Percentiles rank a stretch among this genome's conserved stretches.
Evolutionary conservation across 1,284 basidiomycete genomes (phyloP).

Genomic region (Irpex sp.): DNA sequence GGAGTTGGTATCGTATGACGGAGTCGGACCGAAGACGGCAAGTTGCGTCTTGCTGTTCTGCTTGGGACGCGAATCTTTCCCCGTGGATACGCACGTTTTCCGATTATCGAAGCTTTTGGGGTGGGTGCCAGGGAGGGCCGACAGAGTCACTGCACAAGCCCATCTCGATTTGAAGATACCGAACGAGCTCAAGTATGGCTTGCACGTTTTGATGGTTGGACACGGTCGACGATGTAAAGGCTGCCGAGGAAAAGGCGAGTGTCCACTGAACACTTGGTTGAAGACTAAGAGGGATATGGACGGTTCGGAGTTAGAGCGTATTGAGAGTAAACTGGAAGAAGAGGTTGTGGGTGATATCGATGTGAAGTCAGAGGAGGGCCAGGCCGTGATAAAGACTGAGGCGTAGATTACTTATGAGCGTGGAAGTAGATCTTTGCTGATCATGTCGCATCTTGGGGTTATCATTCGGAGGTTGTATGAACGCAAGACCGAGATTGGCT

Average conservation of each 20-base stretch:
- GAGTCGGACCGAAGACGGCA: slow-evolving; percentile 79
- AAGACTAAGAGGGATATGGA: slow-evolving; percentile 19
- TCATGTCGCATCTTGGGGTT: not conserved
- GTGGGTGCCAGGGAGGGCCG: slow-evolving; percentile 67
- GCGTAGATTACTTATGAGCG: not conserved
- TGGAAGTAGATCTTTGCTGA: not conserved
- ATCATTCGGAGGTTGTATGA: not conserved
- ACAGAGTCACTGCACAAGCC: slow-evolving; percentile 65
- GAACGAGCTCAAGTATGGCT: slow-evolving; percentile 60
- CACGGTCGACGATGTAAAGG: slow-evolving; percentile 59
- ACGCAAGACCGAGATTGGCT: not conserved
- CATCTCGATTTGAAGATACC: slow-evolving; percentile 68
- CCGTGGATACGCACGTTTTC: slow-evolving; percentile 77
- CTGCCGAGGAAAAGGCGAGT: slow-evolving; percentile 36
- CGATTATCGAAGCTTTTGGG: slow-evolving; percentile 62
- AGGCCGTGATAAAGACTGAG: slow-evolving; percentile 8
- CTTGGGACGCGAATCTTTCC: slow-evolving; percentile 68
- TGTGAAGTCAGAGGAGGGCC: slow-evolving; percentile 4
- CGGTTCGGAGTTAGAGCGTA: slow-evolving; percentile 19
- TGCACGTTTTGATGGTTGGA: slow-evolving; percentile 70
- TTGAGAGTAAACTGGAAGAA: slow-evolving; percentile 1
- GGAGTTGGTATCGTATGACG: slow-evolving; percentile 63
- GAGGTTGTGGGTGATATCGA: slow-evolving; percentile 7
- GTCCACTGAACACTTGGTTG: slow-evolving; percentile 30
- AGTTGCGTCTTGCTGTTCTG: slow-evolving; percentile 79